Percentiles rank a stretch among this genome's conserved stretches.
phyloP scores from a whole-genome alignment of 768 basidiomycete genomes.

The Lentinus tigrinus region DNA sequence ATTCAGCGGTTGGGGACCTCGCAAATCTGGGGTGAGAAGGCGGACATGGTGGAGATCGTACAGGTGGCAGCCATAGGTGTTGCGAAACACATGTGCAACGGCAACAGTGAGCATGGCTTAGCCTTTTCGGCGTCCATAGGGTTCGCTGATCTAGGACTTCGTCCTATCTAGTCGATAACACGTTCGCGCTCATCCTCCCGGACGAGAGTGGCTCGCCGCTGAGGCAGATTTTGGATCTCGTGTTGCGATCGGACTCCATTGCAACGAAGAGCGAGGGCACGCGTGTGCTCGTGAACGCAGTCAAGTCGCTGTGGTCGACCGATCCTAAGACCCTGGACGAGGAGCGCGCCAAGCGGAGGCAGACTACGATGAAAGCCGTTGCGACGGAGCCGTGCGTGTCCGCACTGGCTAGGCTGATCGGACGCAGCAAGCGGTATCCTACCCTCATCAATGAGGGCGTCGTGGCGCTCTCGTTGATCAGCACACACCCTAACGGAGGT shows the following conservation, averaged over 20 bases:
- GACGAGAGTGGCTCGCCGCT: constrained; percentile 44
- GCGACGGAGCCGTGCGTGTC: constrained; percentile 54
- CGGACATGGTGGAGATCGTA: constrained; percentile 84
- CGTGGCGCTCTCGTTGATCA: constrained; percentile 77
- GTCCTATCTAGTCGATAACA: constrained; percentile 40
- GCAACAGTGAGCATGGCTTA: constrained; percentile 52
- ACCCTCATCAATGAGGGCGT: constrained; percentile 88
- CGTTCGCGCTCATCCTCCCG: constrained; percentile 51
- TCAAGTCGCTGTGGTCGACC: constrained; percentile 73
- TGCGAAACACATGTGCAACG: constrained; percentile 84
- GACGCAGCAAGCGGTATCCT: constrained; percentile 76
- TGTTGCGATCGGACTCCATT: constrained; percentile 75
- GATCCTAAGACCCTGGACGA: constrained; percentile 41
- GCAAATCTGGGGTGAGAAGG: constrained; percentile 65
- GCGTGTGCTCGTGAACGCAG: constrained; percentile 81
- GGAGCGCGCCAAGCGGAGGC: constrained; percentile 48
- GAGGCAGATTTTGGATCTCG: constrained; percentile 69
- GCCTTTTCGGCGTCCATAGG: neutral
- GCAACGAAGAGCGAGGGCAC: constrained; percentile 89
- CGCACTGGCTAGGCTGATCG: constrained; percentile 69
- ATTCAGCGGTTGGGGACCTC: constrained; percentile 61
- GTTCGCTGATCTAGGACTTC: constrained; percentile 1
- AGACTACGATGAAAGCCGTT: constrained; percentile 52
- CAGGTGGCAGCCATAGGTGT: constrained; percentile 88
- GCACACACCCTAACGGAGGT: constrained; percentile 67